Conservation (phyloP, 2,329 filamentous ascomycete genomes). For the Alternaria gaisen region DNA sequence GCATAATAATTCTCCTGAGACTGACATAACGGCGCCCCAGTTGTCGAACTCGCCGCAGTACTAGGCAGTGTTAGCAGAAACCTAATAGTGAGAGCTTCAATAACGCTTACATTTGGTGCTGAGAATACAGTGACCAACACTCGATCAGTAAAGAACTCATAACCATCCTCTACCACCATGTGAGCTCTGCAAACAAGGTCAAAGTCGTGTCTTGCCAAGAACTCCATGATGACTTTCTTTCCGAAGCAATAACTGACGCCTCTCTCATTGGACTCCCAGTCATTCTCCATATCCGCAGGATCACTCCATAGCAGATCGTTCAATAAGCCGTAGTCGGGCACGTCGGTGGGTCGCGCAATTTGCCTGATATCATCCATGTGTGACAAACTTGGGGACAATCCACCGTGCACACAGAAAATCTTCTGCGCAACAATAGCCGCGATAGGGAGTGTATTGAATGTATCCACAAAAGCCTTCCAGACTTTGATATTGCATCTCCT, state of each 20-base stretch:
- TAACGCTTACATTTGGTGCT: constrained; percentile 86
- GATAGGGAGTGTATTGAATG: constrained; percentile 94
- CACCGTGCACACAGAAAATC: constrained; percentile 97
- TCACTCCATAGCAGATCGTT: constrained; percentile 98
- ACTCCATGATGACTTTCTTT: constrained; percentile 97
- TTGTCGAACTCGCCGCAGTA: constrained; percentile 99
- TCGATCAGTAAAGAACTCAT: constrained; percentile 97
- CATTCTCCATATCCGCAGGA: constrained; percentile 95
- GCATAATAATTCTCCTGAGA: constrained; percentile 90
- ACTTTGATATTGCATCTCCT: constrained; percentile 94
- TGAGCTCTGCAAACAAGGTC: constrained; percentile 96
- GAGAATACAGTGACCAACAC: constrained; percentile 97
- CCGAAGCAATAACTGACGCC: constrained; percentile 99
- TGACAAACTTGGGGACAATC: constrained; percentile 86
- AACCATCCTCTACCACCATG: constrained; percentile 99
- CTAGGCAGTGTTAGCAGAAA: constrained; percentile 57
- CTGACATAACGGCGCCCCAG: constrained; percentile 98
- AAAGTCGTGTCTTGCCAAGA: constrained; percentile 93
- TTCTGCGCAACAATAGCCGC: constrained; percentile 96
- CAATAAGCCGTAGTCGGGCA: constrained; percentile 93
- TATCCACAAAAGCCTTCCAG: constrained; percentile 98
- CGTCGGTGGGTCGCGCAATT: constrained; percentile 94
- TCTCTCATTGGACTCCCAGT: constrained; percentile 97
- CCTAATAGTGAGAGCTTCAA: background rate
- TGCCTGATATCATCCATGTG: constrained; percentile 99